phyloP scores from a whole-genome alignment of 805 yeast genomes.

The Wickerhamiella shivajii region DNA sequence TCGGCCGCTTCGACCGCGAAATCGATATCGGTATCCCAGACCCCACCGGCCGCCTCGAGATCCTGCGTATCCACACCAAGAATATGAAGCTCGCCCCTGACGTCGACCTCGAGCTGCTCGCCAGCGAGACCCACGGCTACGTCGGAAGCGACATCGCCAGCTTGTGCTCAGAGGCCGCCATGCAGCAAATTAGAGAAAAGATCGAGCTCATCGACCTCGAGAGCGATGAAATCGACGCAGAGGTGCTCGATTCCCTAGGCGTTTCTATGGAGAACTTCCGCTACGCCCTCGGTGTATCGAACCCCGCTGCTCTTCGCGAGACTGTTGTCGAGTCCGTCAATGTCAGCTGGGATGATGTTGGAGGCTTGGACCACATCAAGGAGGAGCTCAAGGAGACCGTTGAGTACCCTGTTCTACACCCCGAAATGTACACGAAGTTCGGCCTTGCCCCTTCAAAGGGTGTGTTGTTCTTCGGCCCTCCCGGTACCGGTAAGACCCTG shows the following conservation, averaged over 20 bases:
- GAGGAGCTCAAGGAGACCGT: constrained; percentile 96
- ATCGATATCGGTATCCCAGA: constrained; percentile 90
- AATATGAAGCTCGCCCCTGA: constrained; percentile 94
- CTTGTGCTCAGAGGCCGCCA: constrained; percentile 98
- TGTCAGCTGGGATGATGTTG: constrained; percentile 98
- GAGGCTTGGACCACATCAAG: constrained; percentile 94
- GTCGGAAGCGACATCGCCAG: constrained; percentile 99
- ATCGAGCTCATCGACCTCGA: constrained; percentile 95
- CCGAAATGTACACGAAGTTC: constrained; percentile 96
- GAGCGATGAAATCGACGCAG: constrained; percentile 95
- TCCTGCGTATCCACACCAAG: constrained; percentile 92
- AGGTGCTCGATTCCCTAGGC: constrained; percentile 86
- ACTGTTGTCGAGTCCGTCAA: constrained; percentile 98
- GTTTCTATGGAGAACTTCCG: constrained; percentile 98
- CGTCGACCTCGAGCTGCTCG: constrained; percentile 90
- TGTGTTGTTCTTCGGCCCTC: constrained; percentile 97
- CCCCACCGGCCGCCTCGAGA: constrained; percentile 96
- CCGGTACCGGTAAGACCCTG: constrained; percentile 99
- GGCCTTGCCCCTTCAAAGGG: constrained; percentile 98
- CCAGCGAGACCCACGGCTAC: constrained; percentile 96
- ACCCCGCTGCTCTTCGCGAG: constrained; percentile 98
- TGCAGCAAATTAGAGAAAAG: constrained; percentile 99
- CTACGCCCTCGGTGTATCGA: constrained; percentile 93
- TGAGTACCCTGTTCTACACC: constrained; percentile 96
- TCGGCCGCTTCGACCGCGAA: constrained; percentile 76